A percentile compares a stretch with the other conserved stretches of the same genome.
Conservation (phyloP, 2,329 filamentous ascomycete species). For the Davidsoniella australis region DNA sequence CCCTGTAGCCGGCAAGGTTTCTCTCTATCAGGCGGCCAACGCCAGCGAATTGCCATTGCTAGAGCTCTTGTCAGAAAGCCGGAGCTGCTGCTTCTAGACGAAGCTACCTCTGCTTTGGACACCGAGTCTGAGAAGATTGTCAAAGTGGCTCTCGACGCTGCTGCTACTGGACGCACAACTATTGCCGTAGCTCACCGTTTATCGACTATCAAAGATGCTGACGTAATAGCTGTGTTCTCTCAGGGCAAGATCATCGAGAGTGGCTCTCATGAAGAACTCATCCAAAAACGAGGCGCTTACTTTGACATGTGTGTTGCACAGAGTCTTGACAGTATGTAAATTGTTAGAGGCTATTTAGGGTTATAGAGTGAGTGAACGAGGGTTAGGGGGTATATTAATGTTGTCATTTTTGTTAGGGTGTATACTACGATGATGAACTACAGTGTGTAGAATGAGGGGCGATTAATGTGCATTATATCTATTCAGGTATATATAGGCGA, state of each 20-base stretch:
- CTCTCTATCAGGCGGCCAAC: slow-evolving; percentile 55
- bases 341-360: no score
- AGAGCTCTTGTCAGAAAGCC: slow-evolving; percentile 52
- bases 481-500: no score
- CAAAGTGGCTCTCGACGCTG: slow-evolving; percentile 40
- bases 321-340: slow-evolving; percentile 19
- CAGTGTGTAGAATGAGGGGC: no score
- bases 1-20: slow-evolving; percentile 49
- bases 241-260: slow-evolving; percentile 37
- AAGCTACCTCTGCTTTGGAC: slow-evolving; percentile 50
- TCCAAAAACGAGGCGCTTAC: slow-evolving; percentile 31
- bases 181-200: slow-evolving; percentile 48
- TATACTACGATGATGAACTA: no score
- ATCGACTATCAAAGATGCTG: slow-evolving; percentile 38
- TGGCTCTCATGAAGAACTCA: slow-evolving; percentile 43
- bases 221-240: slow-evolving; percentile 47
- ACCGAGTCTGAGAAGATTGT: slow-evolving; percentile 49
- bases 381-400: no score
- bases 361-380: no score
- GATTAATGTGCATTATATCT: no score
- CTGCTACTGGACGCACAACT: slow-evolving; percentile 28
- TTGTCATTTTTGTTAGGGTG: no score
- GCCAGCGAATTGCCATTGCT: slow-evolving; percentile 57
- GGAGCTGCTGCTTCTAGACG: slow-evolving; percentile 51
- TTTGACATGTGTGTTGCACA: slow-evolving; percentile 35